Percentiles rank a stretch among this genome's conserved stretches.
These are phyloP conservation scores for Litsea cubeba DNA, from an alignment of 164 flowering plant species.

Conservation along the genomic window DNA sequence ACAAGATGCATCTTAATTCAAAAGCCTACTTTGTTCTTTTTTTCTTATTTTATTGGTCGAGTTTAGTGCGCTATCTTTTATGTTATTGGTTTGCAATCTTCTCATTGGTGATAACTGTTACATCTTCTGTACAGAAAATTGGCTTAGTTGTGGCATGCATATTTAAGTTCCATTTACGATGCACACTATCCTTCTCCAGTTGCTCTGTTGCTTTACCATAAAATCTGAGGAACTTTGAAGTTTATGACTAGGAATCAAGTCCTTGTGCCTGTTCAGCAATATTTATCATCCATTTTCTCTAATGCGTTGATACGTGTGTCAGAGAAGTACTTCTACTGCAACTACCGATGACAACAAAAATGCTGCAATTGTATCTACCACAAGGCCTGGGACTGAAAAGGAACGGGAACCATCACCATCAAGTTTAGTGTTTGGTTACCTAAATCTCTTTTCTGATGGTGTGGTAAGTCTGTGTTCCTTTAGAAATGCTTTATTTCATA, in stretches of 20 bases:
- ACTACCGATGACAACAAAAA: constrained; percentile 1
- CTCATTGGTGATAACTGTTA: no score
- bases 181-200: background rate
- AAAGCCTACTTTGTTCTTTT: no score
- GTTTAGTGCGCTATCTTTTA: no score
- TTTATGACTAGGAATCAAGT: background rate
- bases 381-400: constrained; percentile 14
- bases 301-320: constrained; percentile 14
- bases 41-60: no score
- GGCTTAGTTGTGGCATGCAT: background rate
- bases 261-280: no score
- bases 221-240: background rate
- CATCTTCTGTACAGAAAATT: no score
- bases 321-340: constrained; percentile 50
- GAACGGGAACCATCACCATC: constrained; percentile 35
- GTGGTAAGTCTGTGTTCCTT: constrained; percentile 59
- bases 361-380: constrained; percentile 22
- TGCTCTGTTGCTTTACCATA: background rate
- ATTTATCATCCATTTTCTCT: background rate
- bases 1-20: no score
- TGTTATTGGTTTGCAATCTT: no score
- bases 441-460: constrained; percentile 97
- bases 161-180: background rate
- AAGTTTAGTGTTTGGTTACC: constrained; percentile 89
- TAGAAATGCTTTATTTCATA: background rate